Evolutionary conservation across 768 basidiomycete species (phyloP).

Genomic region (Kwoniella mangroviensis): DNA sequence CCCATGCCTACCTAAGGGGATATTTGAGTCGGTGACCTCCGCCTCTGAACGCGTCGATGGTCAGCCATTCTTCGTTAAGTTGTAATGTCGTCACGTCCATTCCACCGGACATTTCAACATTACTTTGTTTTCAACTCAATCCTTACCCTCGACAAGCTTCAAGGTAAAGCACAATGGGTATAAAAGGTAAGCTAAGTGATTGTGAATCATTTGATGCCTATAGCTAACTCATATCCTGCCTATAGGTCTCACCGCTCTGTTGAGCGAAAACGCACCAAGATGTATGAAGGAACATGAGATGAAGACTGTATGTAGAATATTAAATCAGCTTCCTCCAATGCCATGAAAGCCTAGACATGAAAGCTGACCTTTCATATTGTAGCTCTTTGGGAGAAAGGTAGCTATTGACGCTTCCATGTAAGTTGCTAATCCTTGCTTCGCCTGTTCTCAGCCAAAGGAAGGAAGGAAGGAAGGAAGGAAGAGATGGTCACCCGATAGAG

Average conservation of each 20-base stretch:
- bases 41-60: constrained; percentile 18
- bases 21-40: not conserved
- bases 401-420: constrained; percentile 82
- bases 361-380: constrained; percentile 11
- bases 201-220: not conserved
- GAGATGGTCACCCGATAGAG: not conserved
- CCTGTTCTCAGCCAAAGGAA: constrained; percentile 15
- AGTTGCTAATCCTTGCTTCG: constrained; percentile 31
- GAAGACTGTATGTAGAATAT: constrained; percentile 65
- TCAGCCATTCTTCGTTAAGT: constrained; percentile 4
- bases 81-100: constrained; percentile 26
- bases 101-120: not conserved
- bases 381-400: constrained; percentile 93
- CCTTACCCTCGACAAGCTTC: not conserved
- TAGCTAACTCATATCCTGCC: not conserved
- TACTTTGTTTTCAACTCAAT: not conserved
- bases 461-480: not conserved
- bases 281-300: constrained; percentile 87
- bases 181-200: constrained; percentile 65
- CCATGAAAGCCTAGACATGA: too few relatives aligned
- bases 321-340: not conserved
- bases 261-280: constrained; percentile 86
- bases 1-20: constrained; percentile 5
- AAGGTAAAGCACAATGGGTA: constrained; percentile 68
- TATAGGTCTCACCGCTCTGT: constrained; percentile 75